Conservation (phyloP, 1,284 basidiomycete genomes). For the Tilletia walkeri region DNA sequence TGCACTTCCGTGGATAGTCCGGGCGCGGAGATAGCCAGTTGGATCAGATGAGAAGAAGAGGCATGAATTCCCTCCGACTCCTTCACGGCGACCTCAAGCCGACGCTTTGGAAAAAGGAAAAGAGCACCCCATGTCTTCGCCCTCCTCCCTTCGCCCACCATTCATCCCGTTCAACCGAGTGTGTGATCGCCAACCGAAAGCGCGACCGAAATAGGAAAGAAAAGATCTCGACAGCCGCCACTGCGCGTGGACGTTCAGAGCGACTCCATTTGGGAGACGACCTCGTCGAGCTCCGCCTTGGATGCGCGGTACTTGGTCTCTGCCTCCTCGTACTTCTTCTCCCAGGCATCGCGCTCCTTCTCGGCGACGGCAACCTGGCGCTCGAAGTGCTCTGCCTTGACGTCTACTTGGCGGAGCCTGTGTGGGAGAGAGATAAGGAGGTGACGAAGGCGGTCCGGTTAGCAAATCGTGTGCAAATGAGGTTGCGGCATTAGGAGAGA, state of each 20-base stretch:
- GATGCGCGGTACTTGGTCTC: slow-evolving; percentile 72
- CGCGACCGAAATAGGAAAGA: too few species aligned
- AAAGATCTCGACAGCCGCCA: neutral
- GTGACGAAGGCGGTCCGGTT: neutral
- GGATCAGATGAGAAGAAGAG: too few species aligned
- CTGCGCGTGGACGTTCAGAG: slow-evolving; percentile 60
- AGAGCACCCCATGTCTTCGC: too few species aligned
- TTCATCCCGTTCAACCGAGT: too few species aligned
- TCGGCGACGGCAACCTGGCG: slow-evolving; percentile 82
- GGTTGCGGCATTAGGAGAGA: neutral
- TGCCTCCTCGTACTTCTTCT: slow-evolving; percentile 89
- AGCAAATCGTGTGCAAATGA: neutral
- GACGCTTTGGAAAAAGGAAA: slow-evolving; percentile 11
- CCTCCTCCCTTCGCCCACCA: too few species aligned
- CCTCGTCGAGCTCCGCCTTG: slow-evolving; percentile 83
- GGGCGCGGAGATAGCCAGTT: too few species aligned
- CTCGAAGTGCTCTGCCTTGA: slow-evolving; percentile 99
- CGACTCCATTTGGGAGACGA: slow-evolving; percentile 76
- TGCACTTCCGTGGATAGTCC: too few species aligned
- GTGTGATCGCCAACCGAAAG: too few species aligned
- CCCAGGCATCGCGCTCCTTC: slow-evolving; percentile 88
- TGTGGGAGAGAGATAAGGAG: slow-evolving; percentile 10
- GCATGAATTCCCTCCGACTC: too few species aligned
- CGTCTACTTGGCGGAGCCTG: slow-evolving; percentile 92
- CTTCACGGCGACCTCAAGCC: too few species aligned